Evolutionary conservation across 75 land plant genomes (phyloP).

Genomic region (Chamaecyparis obtusa): DNA sequence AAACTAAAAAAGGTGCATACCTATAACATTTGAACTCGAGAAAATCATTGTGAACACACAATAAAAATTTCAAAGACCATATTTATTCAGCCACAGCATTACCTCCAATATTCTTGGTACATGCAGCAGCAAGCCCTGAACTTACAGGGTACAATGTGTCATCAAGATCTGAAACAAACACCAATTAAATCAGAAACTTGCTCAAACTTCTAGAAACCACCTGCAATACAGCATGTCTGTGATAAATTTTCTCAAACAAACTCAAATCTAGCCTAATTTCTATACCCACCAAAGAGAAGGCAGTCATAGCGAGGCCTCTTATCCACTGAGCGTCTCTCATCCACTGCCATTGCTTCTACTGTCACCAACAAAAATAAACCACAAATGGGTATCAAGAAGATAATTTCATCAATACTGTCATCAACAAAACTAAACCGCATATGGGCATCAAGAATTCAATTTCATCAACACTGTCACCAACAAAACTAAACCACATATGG

Average conservation of each 20-base stretch:
- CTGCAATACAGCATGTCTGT: neutral
- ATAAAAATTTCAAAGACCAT: neutral
- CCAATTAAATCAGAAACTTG: neutral
- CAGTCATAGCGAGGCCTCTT: conserved; percentile 53
- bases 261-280: no score
- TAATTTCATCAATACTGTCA: no score
- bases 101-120: conserved; percentile 75
- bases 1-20: neutral
- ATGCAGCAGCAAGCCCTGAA: conserved; percentile 56
- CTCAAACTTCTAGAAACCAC: no score
- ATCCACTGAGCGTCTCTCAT: conserved; percentile 24
- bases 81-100: neutral
- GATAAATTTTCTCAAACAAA: neutral
- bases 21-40: neutral
- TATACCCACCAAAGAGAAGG: conserved; percentile 57
- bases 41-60: neutral
- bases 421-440: no score
- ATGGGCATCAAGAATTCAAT: no score
- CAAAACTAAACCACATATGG: no score
- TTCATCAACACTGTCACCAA: no score
- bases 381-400: neutral
- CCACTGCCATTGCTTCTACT: conserved; percentile 19
- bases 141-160: conserved; percentile 81
- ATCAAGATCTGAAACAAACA: conserved; percentile 54
- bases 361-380: neutral